Percentiles rank a stretch among this genome's conserved stretches.
These are phyloP conservation scores for Cytidiella melzeri DNA, from an alignment of 768 basidiomycete genomes.

Conservation along the genomic window DNA sequence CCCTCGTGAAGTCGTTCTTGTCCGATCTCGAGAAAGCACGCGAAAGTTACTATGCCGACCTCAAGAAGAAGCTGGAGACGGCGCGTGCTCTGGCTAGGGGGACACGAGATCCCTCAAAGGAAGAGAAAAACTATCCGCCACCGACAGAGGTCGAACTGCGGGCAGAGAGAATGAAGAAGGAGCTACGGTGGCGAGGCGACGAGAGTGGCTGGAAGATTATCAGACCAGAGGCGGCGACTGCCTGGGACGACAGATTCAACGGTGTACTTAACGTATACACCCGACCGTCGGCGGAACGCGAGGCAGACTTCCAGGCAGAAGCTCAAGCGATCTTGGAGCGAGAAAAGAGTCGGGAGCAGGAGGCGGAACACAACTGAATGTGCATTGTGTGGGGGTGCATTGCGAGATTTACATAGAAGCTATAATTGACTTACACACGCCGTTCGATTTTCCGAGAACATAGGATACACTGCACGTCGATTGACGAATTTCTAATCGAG, in stretches of 20 bases:
- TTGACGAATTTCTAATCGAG: slow-evolving; percentile 9
- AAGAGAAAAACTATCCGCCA: slow-evolving; percentile 71
- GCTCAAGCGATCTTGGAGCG: slow-evolving; percentile 7
- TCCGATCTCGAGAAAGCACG: slow-evolving; percentile 62
- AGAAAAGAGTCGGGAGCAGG: slow-evolving; percentile 1
- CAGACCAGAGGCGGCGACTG: slow-evolving; percentile 51
- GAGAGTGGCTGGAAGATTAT: slow-evolving; percentile 76
- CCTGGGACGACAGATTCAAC: slow-evolving; percentile 75
- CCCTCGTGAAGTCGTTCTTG: slow-evolving; percentile 40
- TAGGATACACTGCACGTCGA: slow-evolving; percentile 8
- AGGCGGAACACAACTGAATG: not conserved
- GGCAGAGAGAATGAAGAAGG: slow-evolving; percentile 85
- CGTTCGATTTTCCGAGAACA: no score
- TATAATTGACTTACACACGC: no score
- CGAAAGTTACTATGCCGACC: slow-evolving; percentile 66
- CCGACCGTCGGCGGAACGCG: slow-evolving; percentile 26
- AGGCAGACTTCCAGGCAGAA: slow-evolving; percentile 11
- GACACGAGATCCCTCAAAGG: slow-evolving; percentile 78
- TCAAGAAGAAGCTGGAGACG: slow-evolving; percentile 58
- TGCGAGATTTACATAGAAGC: slow-evolving; percentile 1
- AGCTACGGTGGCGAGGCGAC: slow-evolving; percentile 78
- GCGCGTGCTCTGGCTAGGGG: slow-evolving; percentile 75
- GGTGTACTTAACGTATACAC: slow-evolving; percentile 56
- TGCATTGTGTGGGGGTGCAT: slow-evolving; percentile 2
- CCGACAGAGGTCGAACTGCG: slow-evolving; percentile 85